Evolutionary conservation across 106 monocot species (phyloP), one percentile per base, ranked within the genome.

Genomic region (Phalaenopsis equestris): DNA sequence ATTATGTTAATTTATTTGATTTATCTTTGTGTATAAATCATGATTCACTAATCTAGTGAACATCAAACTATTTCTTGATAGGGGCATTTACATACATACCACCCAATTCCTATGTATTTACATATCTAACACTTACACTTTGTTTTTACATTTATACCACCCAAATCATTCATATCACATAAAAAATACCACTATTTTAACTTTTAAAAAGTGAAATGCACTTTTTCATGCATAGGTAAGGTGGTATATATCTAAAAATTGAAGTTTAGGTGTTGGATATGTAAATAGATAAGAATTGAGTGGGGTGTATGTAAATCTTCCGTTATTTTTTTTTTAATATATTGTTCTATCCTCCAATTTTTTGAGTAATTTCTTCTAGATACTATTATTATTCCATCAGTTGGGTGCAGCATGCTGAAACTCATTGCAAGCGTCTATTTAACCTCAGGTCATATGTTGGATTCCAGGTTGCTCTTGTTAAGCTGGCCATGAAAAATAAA

Each of bases 391-490:
- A 12, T 38, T 21, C 24, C 43, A 43, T 17, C 43, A 8, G 42
- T 74, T 74, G 6, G 9, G 43, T 74, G 18, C 42, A 43, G 43
- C 74, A 8, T 74, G 19, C 17, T 76, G 24, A 76, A 8, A 49
- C 36, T 30, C 11, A 46, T 48, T 46, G 36, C 12, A 43, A 41
- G 80, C 41, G 47, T 42, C 57, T 75, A 36, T 42, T 72, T 19
- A 80, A 77, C 3, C 1, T 56, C 8, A 79, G 16, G 18, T 39
- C 67, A 23, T 41, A 57, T 61, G 3, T 41, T 78, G 6, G 5
- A 57, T 91, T 97, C 86, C 87, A 98, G 98, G 89, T 88, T 55
- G 79, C 90, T 17, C 82, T 98, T 14, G 85, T 94, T 78, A 85
- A 75, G 24, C 75, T 98, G 75, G 94, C 92, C 86, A n/a, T 88